phyloP scores from a whole-genome alignment of 257 asterid species.

The Thymus quinquecostatus region DNA sequence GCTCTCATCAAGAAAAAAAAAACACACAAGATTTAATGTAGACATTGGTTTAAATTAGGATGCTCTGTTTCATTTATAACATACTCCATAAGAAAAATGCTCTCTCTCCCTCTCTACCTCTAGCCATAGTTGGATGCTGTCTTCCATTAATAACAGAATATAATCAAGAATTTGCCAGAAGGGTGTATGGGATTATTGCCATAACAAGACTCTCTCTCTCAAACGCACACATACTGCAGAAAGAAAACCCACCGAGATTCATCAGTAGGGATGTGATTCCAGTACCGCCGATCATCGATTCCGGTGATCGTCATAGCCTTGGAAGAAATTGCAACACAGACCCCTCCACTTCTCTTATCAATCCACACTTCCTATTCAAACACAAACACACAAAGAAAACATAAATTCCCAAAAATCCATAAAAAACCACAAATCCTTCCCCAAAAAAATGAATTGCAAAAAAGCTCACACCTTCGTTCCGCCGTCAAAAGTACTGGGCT shows the following conservation, averaged over 20 bases:
- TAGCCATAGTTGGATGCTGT: neutral
- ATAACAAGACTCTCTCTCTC: neutral
- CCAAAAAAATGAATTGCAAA: neutral
- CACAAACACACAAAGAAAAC: conserved; percentile 5
- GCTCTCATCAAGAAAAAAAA: neutral
- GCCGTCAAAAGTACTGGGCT: conserved; percentile 56
- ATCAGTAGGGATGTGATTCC: conserved; percentile 70
- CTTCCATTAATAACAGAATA: neutral
- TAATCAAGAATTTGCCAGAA: neutral
- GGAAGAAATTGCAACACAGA: conserved; percentile 72
- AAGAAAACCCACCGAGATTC: conserved; percentile 74
- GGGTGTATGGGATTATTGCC: neutral
- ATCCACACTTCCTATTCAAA: conserved; percentile 71
- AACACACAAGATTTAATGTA: no score
- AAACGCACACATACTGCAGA: neutral
- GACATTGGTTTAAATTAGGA: no score
- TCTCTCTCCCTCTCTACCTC: no score
- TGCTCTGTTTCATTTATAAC: neutral
- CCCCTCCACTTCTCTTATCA: conserved; percentile 80
- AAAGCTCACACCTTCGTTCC: conserved; percentile 67
- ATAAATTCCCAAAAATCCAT: neutral
- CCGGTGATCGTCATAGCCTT: conserved; percentile 81
- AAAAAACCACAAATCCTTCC: neutral
- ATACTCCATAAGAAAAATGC: no score
- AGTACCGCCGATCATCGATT: conserved; percentile 87